Conservation (phyloP, 805 yeast genomes). For the Yamadazyma insecticola region DNA sequence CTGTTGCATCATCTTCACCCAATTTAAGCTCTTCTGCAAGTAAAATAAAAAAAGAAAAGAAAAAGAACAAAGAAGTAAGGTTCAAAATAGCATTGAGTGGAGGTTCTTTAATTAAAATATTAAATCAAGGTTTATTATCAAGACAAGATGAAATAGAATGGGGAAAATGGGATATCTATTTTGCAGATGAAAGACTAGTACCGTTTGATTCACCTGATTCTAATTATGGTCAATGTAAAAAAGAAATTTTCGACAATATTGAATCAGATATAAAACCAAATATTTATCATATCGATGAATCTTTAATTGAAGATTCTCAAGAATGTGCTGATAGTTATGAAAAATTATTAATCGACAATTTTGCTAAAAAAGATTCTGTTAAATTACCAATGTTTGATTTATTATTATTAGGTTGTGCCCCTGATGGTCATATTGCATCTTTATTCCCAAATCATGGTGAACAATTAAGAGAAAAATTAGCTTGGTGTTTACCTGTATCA, state of each 20-base stretch:
- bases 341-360: slow-evolving; percentile 76
- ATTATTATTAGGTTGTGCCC: slow-evolving; percentile 92
- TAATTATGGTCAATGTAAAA: slow-evolving; percentile 85
- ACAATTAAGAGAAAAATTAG: slow-evolving; percentile 79
- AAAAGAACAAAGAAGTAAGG: slow-evolving; percentile 58
- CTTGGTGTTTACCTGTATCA: slow-evolving; percentile 92
- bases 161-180: slow-evolving; percentile 93
- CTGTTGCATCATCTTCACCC: slow-evolving; percentile 3
- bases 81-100: slow-evolving; percentile 92
- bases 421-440: slow-evolving; percentile 98
- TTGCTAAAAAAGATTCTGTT: slow-evolving; percentile 95
- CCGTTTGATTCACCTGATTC: slow-evolving; percentile 80
- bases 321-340: slow-evolving; percentile 95
- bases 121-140: slow-evolving; percentile 74
- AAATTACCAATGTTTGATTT: slow-evolving; percentile 93
- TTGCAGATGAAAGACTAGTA: slow-evolving; percentile 94
- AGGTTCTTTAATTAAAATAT: slow-evolving; percentile 83
- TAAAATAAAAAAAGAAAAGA: slow-evolving; percentile 18
- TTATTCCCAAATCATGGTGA: slow-evolving; percentile 86
- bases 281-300: slow-evolving; percentile 79
- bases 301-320: slow-evolving; percentile 70
- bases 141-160: slow-evolving; percentile 73
- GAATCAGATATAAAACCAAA: slow-evolving; percentile 56
- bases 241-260: slow-evolving; percentile 72
- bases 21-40: slow-evolving; percentile 1